Evolutionary conservation across 2,329 filamentous ascomycete species (phyloP).

Genomic region (Colletotrichum sp.): DNA sequence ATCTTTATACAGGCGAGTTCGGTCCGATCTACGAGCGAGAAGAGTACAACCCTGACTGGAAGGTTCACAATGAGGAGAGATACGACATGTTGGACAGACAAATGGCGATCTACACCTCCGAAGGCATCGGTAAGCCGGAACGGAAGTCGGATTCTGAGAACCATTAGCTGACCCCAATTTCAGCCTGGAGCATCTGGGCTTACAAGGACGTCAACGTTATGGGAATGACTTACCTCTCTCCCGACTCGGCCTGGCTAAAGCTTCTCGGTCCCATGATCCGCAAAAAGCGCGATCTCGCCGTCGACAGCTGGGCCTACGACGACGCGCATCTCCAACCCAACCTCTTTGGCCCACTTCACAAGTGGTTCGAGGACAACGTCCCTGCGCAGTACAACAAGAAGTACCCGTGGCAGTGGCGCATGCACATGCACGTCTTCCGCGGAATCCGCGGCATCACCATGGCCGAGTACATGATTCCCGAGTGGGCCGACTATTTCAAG

Average conservation of each 20-base stretch:
- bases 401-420: slow-evolving; percentile 29
- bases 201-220: slow-evolving; percentile 59
- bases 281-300: slow-evolving; percentile 55
- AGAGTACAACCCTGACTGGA: slow-evolving; percentile 32
- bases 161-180: not conserved
- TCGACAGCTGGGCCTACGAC: slow-evolving; percentile 57
- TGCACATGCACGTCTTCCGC: slow-evolving; percentile 28
- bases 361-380: slow-evolving; percentile 28
- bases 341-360: slow-evolving; percentile 24
- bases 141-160: accelerated
- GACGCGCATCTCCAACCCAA: slow-evolving; percentile 34
- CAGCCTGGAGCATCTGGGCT: slow-evolving; percentile 48
- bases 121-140: slow-evolving; percentile 7
- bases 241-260: slow-evolving; percentile 49
- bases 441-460: slow-evolving; percentile 32
- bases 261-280: slow-evolving; percentile 54
- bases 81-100: slow-evolving; percentile 52
- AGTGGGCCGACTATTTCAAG: slow-evolving; percentile 51
- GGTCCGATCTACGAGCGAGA: slow-evolving; percentile 42
- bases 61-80: slow-evolving; percentile 44
- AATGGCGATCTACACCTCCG: slow-evolving; percentile 48
- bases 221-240: slow-evolving; percentile 53
- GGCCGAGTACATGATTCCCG: slow-evolving; percentile 46
- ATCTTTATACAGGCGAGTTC: slow-evolving; percentile 26
- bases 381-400: slow-evolving; percentile 24